Evolutionary conservation across 2,329 filamentous ascomycete species (phyloP), one percentile per base, ranked within the genome.

Genomic region (Alternaria ventricosa): DNA sequence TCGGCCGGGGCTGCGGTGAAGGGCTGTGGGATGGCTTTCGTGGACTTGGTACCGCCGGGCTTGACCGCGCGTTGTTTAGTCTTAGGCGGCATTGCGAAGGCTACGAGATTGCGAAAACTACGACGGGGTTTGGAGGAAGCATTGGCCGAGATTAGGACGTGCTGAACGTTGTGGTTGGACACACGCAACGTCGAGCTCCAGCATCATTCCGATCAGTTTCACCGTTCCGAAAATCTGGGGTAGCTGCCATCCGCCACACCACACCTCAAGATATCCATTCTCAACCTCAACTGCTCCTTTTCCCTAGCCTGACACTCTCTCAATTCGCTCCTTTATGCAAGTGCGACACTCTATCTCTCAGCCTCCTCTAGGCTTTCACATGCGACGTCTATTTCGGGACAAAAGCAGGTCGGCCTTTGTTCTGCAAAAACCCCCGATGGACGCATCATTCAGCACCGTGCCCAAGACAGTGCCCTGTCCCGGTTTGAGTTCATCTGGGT

Each of bases 1-100:
- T 85, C 84, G 53, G 87, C 78, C 1, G 92, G 88, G 0, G 89
- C 88, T 63, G 84, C 84, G 70, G 87, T 86, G 84, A 96, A 97
- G 8, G 61, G 61, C 51, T 46, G 56, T 23, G 89, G 89, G 46
- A 76, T 71, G 49, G 75, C 41, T 44, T 62, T 62, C 22, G 61
- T 63, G 15, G 66, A 30, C 50, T 25, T 23, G 10, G 30, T 18
- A 36, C 30, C 44, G 50, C 50, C 36, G 11, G 64, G 8, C 63
- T 70, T 71, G n/a, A 57, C 47, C 10, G 64, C 60, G 53, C 70
- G 69, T 49, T 72, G 66, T 49, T 65, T 67, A 22, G 64, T 30
- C 65, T 72, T 72, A 7, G 71, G 69, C 8, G 71, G 64, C 71
- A 73, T 74, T 30, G 41, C 61, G 30, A 10, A 41, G 57, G 43